Evolutionary conservation across 305 asterid genomes (phyloP).

Genomic region (Fraxinus baroniana): DNA sequence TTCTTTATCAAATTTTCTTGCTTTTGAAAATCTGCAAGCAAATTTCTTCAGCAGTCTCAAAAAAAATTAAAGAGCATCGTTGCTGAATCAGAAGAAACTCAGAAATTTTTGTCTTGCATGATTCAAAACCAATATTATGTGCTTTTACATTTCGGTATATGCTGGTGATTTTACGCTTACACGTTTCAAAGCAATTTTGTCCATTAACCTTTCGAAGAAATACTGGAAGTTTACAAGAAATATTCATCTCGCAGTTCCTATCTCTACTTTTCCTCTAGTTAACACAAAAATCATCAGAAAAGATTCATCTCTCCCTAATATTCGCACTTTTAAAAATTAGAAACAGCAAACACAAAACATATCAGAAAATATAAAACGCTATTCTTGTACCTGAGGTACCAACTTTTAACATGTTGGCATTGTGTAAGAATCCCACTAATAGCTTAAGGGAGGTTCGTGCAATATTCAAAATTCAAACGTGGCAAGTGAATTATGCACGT

Average conservation of each 20-base stretch:
- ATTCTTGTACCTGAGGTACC: neutral
- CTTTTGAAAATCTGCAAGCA: conserved; percentile 77
- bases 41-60: conserved; percentile 1
- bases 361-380: neutral
- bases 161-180: neutral
- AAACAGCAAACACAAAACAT: neutral
- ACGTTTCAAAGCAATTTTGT: neutral
- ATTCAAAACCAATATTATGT: neutral
- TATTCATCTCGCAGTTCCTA: neutral
- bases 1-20: conserved; percentile 83
- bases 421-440: neutral
- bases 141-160: neutral
- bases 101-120: neutral
- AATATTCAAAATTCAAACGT: neutral
- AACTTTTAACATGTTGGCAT: neutral
- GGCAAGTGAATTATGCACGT: neutral
- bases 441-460: neutral
- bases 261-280: neutral
- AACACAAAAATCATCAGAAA: neutral
- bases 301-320: neutral
- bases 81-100: conserved; percentile 16
- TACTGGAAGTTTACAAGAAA: neutral
- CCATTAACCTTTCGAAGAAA: neutral
- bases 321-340: neutral
- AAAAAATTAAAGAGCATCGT: neutral